Base-by-base conservation (phyloP, 306 rosid genomes). In the Begonia loranthoides region DNA sequence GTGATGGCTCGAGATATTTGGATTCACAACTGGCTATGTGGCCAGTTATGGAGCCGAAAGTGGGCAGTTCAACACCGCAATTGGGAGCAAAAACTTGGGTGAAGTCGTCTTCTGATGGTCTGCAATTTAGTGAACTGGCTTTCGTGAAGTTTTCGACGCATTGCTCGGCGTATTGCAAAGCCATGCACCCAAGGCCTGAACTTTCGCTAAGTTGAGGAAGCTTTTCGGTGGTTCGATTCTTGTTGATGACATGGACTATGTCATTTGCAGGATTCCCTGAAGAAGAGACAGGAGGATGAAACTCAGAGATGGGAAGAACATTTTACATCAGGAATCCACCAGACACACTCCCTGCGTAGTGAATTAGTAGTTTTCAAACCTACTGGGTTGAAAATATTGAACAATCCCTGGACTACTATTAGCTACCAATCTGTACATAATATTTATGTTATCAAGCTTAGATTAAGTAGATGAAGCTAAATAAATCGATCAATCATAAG, bases 141-240 rank as follows among this genome's bases (percentile, higher is more conserved):
- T 43, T 68, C 2, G 83, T 66, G 82, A 94, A 90, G 73, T 85
- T 85, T 15, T 79, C 68, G 67, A 75, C 74, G 87, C 97, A 90
- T 22, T 71, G 57, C 50, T 90, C 80, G 4, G 69, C 73, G n/a
- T 75, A 85, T 48, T 85, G 95, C 60, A 90, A 63, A 19, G 97
- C 97, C 81, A 90, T 85, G 76, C 97, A 90, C 44, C 94, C 97
- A 3, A 90, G 84, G 56, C 97, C 97, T 7, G 94, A 78, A 41
- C 76, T 82, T 66, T 79, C 85, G 5, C 70, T 76, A 46, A 90
- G 73, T 51, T 34, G 73, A 12, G 74, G 54, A 17, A 90, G 78
- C 60, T 85, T 85, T 13, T 65, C 79, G 14, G 82, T 74, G 2
- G 94, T 90, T 59, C 87, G 72, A 36, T 90, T 90, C 33, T 61